Evolutionary conservation across 2,329 filamentous ascomycete species (phyloP), one percentile per base, ranked within the genome.

Genomic region (Davidsoniella eucalypti): DNA sequence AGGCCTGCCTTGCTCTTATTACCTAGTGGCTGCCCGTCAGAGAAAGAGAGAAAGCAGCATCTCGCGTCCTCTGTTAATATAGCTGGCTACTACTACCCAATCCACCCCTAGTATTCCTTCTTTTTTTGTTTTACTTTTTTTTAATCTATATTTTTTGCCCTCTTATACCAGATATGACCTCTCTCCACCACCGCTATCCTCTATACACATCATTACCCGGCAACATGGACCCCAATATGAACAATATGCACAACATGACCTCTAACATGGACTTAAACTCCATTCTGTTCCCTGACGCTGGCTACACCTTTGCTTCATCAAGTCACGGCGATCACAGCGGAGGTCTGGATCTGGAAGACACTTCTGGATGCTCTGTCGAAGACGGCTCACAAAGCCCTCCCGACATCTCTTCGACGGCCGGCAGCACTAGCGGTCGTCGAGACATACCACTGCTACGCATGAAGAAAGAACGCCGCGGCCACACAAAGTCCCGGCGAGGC

Each of bases 401-500:
- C 10, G 50, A 52, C 5, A 44, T 52, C 39, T 36, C 45, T 8
- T 47, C 40, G 1, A 16, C 41, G 6, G 16, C 45, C 3, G 50
- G 40, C 9, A 36, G 39, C 36, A n/a, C 21, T 14, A 46, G 50
- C 39, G 29, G 44, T 23, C 26, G 10, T 18, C 50, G 44, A 9
- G 44, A 39, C 23, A 23, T 48, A 21, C 17, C 44, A 12, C 26
- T 48, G 10, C 44, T 52, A 16, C 47, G 51, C 14, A 29, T 29
- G 8, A 52, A 52, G 43, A 52, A 52, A 44, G 74, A 76, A 59
- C 65, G 78, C 50, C 70, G 76, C 54, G 77, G 78, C 0, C 79
- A 82, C 55, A 81, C 75, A 9, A 83, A 83, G 61, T 80, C 75
- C 47, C 69, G 79, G 21, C 67, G 72, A 14, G 79, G 78, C 7